Percentiles rank a stretch among this genome's conserved stretches.
Conservation (phyloP, 257 asterid species). For the Ocimum tenuiflorum region DNA sequence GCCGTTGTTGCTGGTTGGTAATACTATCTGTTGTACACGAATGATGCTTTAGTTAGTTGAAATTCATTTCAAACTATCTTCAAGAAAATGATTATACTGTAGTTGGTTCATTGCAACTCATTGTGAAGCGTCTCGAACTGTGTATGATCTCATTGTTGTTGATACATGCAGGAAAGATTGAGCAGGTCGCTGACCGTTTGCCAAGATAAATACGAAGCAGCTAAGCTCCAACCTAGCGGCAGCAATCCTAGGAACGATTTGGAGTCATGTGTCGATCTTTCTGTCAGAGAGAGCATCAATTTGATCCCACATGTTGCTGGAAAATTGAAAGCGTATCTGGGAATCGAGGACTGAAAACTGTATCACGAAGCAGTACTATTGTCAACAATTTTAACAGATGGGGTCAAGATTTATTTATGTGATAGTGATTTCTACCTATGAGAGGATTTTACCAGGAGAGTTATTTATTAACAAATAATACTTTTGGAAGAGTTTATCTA, state of each 20-base stretch:
- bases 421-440: too few relatives aligned
- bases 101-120: not conserved
- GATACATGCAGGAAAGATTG: slow-evolving; percentile 53
- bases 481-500: not conserved
- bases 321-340: slow-evolving; percentile 45
- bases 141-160: not conserved
- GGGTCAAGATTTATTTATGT: too few relatives aligned
- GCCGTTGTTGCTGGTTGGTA: not conserved
- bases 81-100: not conserved
- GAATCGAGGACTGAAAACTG: slow-evolving; percentile 29
- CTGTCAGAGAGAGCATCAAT: slow-evolving; percentile 54
- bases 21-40: not conserved
- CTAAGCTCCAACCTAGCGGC: slow-evolving; percentile 48
- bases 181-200: slow-evolving; percentile 68
- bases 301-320: slow-evolving; percentile 66
- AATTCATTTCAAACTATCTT: not conserved
- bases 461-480: not conserved
- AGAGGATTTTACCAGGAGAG: not conserved
- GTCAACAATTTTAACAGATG: too few relatives aligned
- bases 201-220: slow-evolving; percentile 76
- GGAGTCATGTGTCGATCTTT: slow-evolving; percentile 71
- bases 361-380: not conserved
- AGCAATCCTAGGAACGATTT: slow-evolving; percentile 34
- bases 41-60: not conserved
- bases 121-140: not conserved